These are phyloP conservation scores for Trebouxia gelatinosa DNA, from an alignment of 163 green algal species.

Conservation along the genomic window DNA sequence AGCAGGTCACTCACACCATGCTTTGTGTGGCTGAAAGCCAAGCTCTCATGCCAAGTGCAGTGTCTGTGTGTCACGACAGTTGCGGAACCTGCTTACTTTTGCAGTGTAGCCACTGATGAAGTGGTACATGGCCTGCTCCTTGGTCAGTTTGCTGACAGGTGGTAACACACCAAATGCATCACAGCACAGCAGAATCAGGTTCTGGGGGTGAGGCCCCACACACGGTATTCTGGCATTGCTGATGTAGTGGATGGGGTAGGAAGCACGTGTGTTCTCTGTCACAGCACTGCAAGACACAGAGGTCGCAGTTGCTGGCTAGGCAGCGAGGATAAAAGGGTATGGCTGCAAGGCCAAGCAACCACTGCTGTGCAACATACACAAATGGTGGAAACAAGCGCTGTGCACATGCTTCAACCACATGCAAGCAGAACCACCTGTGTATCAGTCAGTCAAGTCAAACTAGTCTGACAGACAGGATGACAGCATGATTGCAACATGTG, in stretches of 20 bases:
- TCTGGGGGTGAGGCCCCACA: constrained; percentile 87
- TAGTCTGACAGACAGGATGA: no score
- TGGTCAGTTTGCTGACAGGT: constrained; percentile 83
- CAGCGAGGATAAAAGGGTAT: background rate
- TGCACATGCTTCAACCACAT: no score
- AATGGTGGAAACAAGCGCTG: no score
- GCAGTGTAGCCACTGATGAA: constrained; percentile 96
- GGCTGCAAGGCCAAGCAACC: background rate
- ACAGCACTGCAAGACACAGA: constrained; percentile 48
- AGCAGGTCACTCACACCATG: no score
- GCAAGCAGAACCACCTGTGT: no score
- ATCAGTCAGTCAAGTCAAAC: no score
- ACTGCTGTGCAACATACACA: no score
- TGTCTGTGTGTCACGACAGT: no score
- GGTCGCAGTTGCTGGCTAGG: background rate
- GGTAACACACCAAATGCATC: constrained; percentile 97
- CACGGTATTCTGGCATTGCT: constrained; percentile 93
- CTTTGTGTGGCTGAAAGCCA: no score
- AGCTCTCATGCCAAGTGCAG: no score
- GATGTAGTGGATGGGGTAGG: constrained; percentile 97
- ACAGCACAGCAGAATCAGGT: constrained; percentile 93
- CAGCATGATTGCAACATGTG: no score
- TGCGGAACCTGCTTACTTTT: no score
- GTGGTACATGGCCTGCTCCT: constrained; percentile 97
- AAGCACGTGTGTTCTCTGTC: constrained; percentile 93